Evolutionary conservation across 2,329 filamentous ascomycete genomes (phyloP), one percentile per base, ranked within the genome.

Genomic region (Ramichloridium luteum): DNA sequence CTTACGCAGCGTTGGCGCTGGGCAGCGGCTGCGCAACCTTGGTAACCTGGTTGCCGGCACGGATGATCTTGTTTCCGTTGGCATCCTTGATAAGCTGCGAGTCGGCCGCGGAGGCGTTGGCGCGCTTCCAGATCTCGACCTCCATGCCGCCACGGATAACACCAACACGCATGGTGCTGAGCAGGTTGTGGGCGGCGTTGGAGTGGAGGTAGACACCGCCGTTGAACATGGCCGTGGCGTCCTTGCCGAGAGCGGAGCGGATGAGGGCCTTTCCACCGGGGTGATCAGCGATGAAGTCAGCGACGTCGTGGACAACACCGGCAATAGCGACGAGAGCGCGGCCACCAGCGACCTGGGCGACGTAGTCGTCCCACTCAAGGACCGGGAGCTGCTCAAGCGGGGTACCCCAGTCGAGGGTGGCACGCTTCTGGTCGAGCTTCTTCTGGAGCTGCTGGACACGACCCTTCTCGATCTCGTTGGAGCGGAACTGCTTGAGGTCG

Each of bases 401-500:
- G 44, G 77, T 72, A 57, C 83, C 83, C 83, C 83, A 92, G 65
- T 92, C 80, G 38, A 92, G 77, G 40, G 66, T 74, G 45, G 78
- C 60, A 51, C 83, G 81, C 72, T 82, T 81, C 64, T 85, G 80
- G 59, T 90, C 83, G 38, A 92, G 74, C 71, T 90, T 90, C 80
- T 90, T 90, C 70, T 90, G 83, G 43, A 77, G 62, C 64, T 90
- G 83, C 65, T 92, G 83, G 17, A 90, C 69, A 53, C 82, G 80
- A 44, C 83, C 83, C 72, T 90, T 90, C 61, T 92, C 83, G 44
- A 93, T 92, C 58, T 92, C 84, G 60, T 93, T 93, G 61, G 74
- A 64, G 48, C 81, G 80, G 74, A 93, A 93, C 61, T 86, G 74
- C 73, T 92, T 92, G 36, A 93, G 70, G 59, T 90, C 80, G 53